phyloP scores from a whole-genome alignment of 129 eudicot species.

The Deinandra increscens region DNA sequence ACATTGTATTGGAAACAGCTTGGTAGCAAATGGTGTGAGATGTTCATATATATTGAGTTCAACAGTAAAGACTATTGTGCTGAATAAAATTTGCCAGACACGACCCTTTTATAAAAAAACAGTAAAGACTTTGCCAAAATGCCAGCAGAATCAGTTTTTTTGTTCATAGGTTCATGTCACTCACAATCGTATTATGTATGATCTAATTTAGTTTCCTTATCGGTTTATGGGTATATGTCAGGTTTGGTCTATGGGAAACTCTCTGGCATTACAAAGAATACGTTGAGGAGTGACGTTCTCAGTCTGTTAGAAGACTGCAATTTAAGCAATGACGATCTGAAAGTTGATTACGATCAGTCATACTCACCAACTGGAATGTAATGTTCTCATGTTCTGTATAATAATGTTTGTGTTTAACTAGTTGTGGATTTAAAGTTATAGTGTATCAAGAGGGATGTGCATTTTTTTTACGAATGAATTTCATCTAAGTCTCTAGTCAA shows the following conservation, averaged over 20 bases:
- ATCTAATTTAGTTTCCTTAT: background rate
- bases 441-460: background rate
- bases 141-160: background rate
- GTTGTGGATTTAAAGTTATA: background rate
- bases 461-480: background rate
- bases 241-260: conserved; percentile 55
- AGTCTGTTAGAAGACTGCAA: conserved; percentile 56
- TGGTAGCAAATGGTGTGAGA: no score
- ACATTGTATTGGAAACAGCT: no score
- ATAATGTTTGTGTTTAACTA: background rate
- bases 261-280: conserved; percentile 43
- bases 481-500: background rate
- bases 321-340: conserved; percentile 50
- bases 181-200: background rate
- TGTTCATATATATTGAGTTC: no score
- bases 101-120: no score
- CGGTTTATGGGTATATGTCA: conserved; percentile 24
- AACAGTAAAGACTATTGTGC: no score
- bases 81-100: no score
- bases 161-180: background rate
- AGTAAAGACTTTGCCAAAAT: no score
- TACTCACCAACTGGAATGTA: conserved; percentile 54
- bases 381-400: conserved; percentile 25
- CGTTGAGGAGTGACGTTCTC: conserved; percentile 61
- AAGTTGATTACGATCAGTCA: conserved; percentile 46